Percentiles rank a stretch among this genome's conserved stretches.
These are phyloP conservation scores for Caryopteris hybrid DNA, from an alignment of 305 asterid genomes.

Conservation along the genomic window DNA sequence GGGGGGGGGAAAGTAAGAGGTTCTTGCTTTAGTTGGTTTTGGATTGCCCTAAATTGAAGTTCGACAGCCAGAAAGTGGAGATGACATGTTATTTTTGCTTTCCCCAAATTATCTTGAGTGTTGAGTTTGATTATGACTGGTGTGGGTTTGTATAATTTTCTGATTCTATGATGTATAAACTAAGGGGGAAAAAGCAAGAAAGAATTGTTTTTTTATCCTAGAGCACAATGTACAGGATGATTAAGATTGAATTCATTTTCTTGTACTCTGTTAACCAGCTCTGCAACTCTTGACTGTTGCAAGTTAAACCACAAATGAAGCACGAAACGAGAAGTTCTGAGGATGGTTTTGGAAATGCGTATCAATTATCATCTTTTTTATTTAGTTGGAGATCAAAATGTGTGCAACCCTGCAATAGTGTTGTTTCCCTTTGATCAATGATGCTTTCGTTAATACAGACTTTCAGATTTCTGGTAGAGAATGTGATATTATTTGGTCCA, in stretches of 20 bases:
- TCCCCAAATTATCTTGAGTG: background rate
- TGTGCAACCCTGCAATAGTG: no score
- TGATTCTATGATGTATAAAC: background rate
- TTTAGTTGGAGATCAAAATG: no score
- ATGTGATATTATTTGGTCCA: background rate
- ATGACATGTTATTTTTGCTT: constrained; percentile 7
- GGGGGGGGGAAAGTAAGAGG: no score
- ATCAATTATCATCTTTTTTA: background rate
- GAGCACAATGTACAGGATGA: background rate
- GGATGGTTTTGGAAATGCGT: background rate
- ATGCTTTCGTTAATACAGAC: background rate
- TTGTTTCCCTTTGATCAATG: background rate
- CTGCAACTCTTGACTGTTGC: no score
- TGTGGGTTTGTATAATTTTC: background rate
- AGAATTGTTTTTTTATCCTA: background rate
- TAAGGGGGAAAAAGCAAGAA: background rate
- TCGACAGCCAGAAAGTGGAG: background rate
- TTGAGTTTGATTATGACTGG: background rate
- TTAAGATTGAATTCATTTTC: no score
- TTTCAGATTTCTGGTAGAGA: background rate
- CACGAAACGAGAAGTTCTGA: no score
- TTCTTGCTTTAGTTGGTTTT: background rate
- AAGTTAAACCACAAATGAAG: no score
- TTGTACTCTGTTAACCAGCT: no score
- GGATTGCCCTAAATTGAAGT: background rate